Conservation (phyloP, 805 yeast species). For the Spathaspora sp. region DNA sequence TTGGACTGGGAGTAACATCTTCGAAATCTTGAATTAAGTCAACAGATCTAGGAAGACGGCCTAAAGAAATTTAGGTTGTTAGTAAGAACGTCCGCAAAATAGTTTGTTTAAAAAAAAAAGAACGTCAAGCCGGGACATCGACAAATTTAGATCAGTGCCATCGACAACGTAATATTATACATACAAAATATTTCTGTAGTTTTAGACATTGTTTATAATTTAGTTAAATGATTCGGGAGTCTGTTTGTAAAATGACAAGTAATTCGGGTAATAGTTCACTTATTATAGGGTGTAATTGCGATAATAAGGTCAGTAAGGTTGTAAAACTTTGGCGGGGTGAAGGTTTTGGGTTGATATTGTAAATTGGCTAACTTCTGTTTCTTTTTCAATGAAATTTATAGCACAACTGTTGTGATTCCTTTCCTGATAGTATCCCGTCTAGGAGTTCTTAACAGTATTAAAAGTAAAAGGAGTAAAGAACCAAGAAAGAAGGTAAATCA, state of each 20-base stretch:
- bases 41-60: conserved; percentile 55
- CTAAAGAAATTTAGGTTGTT: conserved; percentile 20
- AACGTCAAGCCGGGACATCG: neutral
- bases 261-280: neutral
- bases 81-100: conserved; percentile 8
- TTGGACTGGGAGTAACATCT: conserved; percentile 32
- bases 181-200: conserved; percentile 37
- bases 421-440: neutral
- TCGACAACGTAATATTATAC: conserved; percentile 12
- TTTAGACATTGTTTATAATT: conserved; percentile 23
- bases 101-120: neutral
- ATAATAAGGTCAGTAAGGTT: too few species aligned
- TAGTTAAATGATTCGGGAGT: neutral
- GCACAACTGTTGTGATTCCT: neutral
- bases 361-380: neutral
- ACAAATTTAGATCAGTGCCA: neutral
- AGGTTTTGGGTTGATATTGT: neutral
- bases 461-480: neutral
- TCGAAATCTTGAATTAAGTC: conserved; percentile 46
- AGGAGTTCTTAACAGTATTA: neutral
- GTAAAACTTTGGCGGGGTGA: neutral
- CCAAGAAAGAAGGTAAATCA: neutral
- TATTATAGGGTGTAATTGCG: neutral
- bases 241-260: neutral
- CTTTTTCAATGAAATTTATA: neutral